Evolutionary conservation across 805 yeast genomes (phyloP).

Genomic region (Wickerhamiella allomyrinae): DNA sequence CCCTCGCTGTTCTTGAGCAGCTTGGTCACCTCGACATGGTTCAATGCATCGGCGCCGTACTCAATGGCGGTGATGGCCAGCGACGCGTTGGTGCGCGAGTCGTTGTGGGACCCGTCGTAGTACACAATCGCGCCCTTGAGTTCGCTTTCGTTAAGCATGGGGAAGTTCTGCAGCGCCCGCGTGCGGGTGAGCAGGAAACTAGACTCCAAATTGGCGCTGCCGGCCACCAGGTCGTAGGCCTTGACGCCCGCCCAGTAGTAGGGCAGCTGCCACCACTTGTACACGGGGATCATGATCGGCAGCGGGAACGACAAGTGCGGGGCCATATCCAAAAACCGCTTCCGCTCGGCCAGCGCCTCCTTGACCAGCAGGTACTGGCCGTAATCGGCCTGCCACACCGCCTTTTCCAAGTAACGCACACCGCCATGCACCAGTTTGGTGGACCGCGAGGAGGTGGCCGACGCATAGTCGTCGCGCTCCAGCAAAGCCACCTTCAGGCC

Average conservation of each 20-base stretch:
- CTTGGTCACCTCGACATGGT: constrained; percentile 71
- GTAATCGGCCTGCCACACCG: constrained; percentile 80
- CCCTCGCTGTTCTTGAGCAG: constrained; percentile 47
- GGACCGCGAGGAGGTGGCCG: constrained; percentile 86
- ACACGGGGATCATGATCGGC: constrained; percentile 93
- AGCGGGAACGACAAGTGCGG: constrained; percentile 78
- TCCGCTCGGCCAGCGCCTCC: constrained; percentile 79
- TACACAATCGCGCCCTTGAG: constrained; percentile 85
- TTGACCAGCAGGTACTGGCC: constrained; percentile 79
- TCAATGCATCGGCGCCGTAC: constrained; percentile 78
- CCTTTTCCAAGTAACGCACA: constrained; percentile 88
- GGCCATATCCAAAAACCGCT: constrained; percentile 74
- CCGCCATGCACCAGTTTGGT: constrained; percentile 98
- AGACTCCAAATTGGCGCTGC: constrained; percentile 65
- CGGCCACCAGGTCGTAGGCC: constrained; percentile 86
- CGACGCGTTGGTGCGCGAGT: constrained; percentile 76
- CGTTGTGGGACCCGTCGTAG: constrained; percentile 92
- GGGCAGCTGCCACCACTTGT: constrained; percentile 91
- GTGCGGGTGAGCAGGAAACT: constrained; percentile 59
- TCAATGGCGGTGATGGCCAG: constrained; percentile 76
- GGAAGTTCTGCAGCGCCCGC: constrained; percentile 60
- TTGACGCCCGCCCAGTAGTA: constrained; percentile 86
- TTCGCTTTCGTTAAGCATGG: constrained; percentile 64
- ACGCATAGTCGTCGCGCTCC: constrained; percentile 80
- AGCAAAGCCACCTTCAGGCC: constrained; percentile 79